Percentiles rank a stretch among this genome's conserved stretches.
phyloP scores from a whole-genome alignment of 495 filamentous ascomycete species.

The Gamarada debralockiae region DNA sequence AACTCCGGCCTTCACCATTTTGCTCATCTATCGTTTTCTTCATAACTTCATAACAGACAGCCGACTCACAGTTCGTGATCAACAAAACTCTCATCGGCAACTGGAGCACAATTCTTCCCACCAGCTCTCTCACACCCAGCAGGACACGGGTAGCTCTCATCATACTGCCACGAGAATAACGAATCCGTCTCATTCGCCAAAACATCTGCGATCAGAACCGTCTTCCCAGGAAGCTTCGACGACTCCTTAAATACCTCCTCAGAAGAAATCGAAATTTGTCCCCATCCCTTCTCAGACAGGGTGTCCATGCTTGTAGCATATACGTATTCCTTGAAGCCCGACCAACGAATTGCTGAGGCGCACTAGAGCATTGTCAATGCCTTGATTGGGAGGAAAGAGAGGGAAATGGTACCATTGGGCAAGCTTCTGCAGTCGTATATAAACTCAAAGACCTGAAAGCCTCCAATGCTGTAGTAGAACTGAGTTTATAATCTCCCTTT shows the following conservation, averaged over 20 bases:
- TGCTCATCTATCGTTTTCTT: neutral
- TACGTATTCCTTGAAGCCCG: slow-evolving; percentile 50
- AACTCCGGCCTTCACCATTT: neutral
- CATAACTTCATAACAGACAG: neutral
- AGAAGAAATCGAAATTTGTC: slow-evolving; percentile 42
- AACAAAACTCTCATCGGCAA: neutral
- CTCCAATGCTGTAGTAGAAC: slow-evolving; percentile 29
- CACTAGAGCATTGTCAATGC: slow-evolving; percentile 30
- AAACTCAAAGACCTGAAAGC: slow-evolving; percentile 44
- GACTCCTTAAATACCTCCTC: slow-evolving; percentile 42
- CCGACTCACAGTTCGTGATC: neutral
- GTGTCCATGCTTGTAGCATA: slow-evolving; percentile 47
- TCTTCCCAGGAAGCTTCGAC: slow-evolving; percentile 30
- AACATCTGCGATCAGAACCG: slow-evolving; percentile 36
- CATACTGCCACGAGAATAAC: slow-evolving; percentile 50
- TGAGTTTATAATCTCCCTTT: slow-evolving; percentile 37
- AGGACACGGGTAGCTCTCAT: slow-evolving; percentile 38
- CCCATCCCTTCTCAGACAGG: slow-evolving; percentile 43
- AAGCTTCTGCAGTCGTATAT: slow-evolving; percentile 55
- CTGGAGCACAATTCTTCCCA: slow-evolving; percentile 1
- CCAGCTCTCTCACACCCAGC: slow-evolving; percentile 32
- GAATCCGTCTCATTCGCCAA: slow-evolving; percentile 48
- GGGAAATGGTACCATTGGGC: slow-evolving; percentile 41
- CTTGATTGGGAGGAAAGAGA: neutral
- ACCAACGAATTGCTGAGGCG: slow-evolving; percentile 50